Evolutionary conservation across 176 grass and related monocot species (phyloP), one percentile per base, ranked within the genome.

Genomic region (Urochloa ruziziensis): DNA sequence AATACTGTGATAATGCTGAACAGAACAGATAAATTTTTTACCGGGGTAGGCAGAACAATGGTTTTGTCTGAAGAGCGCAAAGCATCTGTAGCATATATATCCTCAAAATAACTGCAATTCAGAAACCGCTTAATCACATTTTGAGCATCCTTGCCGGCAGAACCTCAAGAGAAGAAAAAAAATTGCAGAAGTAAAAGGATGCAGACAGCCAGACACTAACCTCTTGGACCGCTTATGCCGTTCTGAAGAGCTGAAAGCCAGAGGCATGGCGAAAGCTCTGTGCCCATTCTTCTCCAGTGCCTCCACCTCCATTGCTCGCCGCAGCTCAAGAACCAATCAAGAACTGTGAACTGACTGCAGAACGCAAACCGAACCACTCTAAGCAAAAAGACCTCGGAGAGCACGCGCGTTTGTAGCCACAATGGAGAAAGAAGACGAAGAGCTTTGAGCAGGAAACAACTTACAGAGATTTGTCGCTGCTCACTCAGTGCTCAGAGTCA

Each of bases 51-150:
- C 58, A 61, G 84, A 83, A 73, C 12, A 42, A n/a, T 83, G 1
- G 56, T 51, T 85, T 90, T 90, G 36, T 74, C 78, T 25, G 85
- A 89, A 84, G 88, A 73, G 43, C 77, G 65, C 57, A 64, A 36
- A 67, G 62, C 72, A 81, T 86, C 83, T 81, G 83, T 69, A 72
- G 18, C 69, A 54, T 64, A 78, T 64, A 82, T 83, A 46, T 85
- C 86, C 57, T 90, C 89, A 70, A 89, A 85, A 70, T 87, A 89
- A 64, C 96, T 99, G 96, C 39, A 40, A 90, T 86, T 43, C 47
- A 83, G 15, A 88, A 64, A 44, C 54, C 44, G 65, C 43, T 28
- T 70, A 60, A 85, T 43, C 67, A 75, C 40, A 70, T 63, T 21
- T 73, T 70, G 13, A 65, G 2, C 19, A 81, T 52, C 36, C 18